phyloP scores from a whole-genome alignment of 148 eudicot genomes.

The Suaeda aralocaspica region DNA sequence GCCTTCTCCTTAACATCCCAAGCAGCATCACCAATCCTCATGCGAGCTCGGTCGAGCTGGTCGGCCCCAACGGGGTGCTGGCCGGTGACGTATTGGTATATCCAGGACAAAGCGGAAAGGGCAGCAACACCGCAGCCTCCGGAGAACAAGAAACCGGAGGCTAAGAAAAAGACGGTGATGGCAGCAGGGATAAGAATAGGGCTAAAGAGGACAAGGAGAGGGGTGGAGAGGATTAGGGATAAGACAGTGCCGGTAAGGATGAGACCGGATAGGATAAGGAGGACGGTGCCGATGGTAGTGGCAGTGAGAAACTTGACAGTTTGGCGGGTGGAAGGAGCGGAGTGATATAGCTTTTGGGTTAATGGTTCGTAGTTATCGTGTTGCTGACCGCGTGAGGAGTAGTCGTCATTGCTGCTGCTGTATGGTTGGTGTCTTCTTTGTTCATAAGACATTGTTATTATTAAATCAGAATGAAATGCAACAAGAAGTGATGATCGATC shows the following conservation, averaged over 20 bases:
- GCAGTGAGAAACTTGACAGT: constrained; percentile 34
- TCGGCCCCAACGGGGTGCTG: constrained; percentile 36
- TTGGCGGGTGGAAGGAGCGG: constrained; percentile 24
- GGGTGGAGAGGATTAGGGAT: constrained; percentile 18
- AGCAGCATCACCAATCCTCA: constrained; percentile 26
- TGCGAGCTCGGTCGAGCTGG: constrained; percentile 32
- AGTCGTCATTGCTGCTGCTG: no score
- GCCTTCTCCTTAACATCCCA: constrained; percentile 29
- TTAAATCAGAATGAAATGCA: no score
- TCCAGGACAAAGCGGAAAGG: constrained; percentile 32
- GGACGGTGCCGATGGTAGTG: constrained; percentile 25
- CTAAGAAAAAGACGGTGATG: constrained; percentile 18
- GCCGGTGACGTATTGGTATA: constrained; percentile 36
- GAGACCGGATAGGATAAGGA: constrained; percentile 26
- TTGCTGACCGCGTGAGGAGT: background rate
- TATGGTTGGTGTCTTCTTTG: constrained; percentile 5
- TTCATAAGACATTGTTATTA: background rate
- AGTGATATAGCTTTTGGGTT: constrained; percentile 11
- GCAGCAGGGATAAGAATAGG: constrained; percentile 35
- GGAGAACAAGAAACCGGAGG: constrained; percentile 33
- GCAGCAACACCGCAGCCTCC: constrained; percentile 43
- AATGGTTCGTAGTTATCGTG: background rate
- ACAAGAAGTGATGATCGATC: no score
- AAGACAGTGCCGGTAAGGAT: constrained; percentile 27
- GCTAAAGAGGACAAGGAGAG: constrained; percentile 29